These are phyloP conservation scores for Colletotrichum tabaci DNA, from an alignment of 2,329 filamentous ascomycete genomes.

Conservation along the genomic window DNA sequence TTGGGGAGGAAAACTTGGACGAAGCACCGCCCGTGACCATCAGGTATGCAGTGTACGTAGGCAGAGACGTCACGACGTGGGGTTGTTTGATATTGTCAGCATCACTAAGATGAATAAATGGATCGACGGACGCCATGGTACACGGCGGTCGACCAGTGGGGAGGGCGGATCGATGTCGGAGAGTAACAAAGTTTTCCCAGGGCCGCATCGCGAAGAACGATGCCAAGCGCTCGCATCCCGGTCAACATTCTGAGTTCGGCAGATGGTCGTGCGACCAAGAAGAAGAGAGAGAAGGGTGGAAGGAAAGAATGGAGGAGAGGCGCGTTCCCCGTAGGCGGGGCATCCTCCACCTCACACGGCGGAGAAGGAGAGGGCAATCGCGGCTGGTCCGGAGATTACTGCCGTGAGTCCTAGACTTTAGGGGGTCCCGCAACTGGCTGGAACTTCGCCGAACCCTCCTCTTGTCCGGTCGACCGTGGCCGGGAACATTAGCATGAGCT, in stretches of 20 bases:
- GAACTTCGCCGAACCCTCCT: slow-evolving; percentile 9
- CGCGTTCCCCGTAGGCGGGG: background rate
- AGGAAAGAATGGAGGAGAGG: no score
- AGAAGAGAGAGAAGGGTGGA: background rate
- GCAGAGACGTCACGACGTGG: background rate
- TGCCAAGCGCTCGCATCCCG: slow-evolving; percentile 21
- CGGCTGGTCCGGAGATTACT: slow-evolving; percentile 24
- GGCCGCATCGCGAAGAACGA: background rate
- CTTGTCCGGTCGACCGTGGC: background rate
- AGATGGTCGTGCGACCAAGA: slow-evolving; percentile 7
- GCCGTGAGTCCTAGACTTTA: slow-evolving; percentile 2
- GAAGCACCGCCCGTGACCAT: background rate
- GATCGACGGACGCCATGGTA: slow-evolving; percentile 1
- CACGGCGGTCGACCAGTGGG: background rate
- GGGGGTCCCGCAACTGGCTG: background rate
- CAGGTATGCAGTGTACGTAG: background rate
- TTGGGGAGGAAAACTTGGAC: background rate
- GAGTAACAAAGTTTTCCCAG: slow-evolving; percentile 14
- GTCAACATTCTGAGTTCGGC: background rate
- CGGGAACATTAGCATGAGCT: slow-evolving; percentile 13
- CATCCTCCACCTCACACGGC: background rate
- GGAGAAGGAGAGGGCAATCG: background rate
- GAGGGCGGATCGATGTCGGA: background rate
- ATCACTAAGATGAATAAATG: slow-evolving; percentile 8
- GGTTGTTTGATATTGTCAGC: slow-evolving; percentile 9